Evolutionary conservation across 129 eudicot genomes (phyloP).

Genomic region (Flaveria trinervia): DNA sequence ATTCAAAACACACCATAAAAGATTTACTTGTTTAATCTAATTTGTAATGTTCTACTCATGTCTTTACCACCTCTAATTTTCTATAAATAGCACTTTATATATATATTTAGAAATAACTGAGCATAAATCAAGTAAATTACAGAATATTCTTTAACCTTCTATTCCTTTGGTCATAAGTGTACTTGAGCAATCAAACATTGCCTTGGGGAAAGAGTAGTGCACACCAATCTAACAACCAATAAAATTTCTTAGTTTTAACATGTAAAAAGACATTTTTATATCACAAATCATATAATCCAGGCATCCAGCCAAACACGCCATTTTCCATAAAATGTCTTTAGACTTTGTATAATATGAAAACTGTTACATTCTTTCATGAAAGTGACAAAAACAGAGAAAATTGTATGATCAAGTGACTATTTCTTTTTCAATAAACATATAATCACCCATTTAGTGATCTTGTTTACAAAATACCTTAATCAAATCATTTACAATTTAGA

Average conservation of each 20-base stretch:
- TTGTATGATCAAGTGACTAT: background rate
- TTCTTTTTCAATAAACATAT: background rate
- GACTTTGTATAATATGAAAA: no score
- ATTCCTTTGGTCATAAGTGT: slow-evolving; percentile 26
- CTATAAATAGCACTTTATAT: background rate
- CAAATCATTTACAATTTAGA: background rate
- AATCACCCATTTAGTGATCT: background rate
- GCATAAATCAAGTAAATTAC: background rate
- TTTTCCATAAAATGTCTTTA: no score
- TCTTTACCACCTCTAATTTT: no score
- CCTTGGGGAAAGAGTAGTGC: slow-evolving; percentile 18
- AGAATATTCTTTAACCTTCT: slow-evolving; percentile 24
- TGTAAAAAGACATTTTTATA: no score
- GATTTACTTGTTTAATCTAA: no score
- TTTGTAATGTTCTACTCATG: no score
- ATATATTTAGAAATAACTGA: background rate
- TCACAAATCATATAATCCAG: no score
- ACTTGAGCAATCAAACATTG: slow-evolving; percentile 26
- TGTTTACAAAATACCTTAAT: no score
- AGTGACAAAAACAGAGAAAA: background rate
- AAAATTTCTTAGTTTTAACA: no score
- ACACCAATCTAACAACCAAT: slow-evolving; percentile 12
- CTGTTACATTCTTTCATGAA: no score
- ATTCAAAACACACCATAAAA: no score
- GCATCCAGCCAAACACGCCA: no score